Base-by-base conservation (phyloP, 129 eudicot species). In the Pulicaria dysenterica region DNA sequence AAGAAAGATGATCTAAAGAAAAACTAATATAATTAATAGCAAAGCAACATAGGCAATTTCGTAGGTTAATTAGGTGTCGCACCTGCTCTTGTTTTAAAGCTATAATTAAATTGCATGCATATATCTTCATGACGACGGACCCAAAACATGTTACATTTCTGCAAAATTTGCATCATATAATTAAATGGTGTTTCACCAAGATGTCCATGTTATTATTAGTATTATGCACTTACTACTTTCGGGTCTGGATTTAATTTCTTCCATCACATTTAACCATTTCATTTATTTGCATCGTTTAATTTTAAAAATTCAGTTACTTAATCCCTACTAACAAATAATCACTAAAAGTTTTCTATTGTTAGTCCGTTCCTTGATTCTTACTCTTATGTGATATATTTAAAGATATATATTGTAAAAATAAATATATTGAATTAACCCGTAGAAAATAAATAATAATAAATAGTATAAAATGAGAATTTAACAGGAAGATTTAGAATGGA, bases 61-160 rank as follows among this genome's bases (percentile, higher is more conserved):
- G 47, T 67, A 66, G 7, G 80, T 51, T 44, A n/a, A n/a, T 17
- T 56, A 67, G 57, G 57, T 76, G 58, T 6, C 59, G 34, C 47
- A 75, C 74, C 66, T 75, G 56, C 66, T 75, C 14, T 15, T 38
- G 7, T 66, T 44, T 45, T 66, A 76, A 76, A 76, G 74, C 51
- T 36, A 56, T 24, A 24, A 24, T 24, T 24, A 24, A 24, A 24
- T 24, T 24, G 31, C 31, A 56, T 24, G 31, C 31, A 56, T 76
- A 74, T 68, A 76, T 43, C 41, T 76, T 56, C 59, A 49, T 76
- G 74, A n/a, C n/a, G n/a, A n/a, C n/a, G n/a, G n/a, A 37, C 74
- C 46, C 80, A 44, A 65, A 69, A 24, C 44, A 58, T 37, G 37
- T 58, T 38, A 49, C 58, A 65, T 65, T 72, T 58, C 77, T 72